A percentile compares a stretch with the other conserved stretches of the same genome.
Evolutionary conservation across 331 rosid species (phyloP).

Genomic region (Stylosanthes scabra): DNA sequence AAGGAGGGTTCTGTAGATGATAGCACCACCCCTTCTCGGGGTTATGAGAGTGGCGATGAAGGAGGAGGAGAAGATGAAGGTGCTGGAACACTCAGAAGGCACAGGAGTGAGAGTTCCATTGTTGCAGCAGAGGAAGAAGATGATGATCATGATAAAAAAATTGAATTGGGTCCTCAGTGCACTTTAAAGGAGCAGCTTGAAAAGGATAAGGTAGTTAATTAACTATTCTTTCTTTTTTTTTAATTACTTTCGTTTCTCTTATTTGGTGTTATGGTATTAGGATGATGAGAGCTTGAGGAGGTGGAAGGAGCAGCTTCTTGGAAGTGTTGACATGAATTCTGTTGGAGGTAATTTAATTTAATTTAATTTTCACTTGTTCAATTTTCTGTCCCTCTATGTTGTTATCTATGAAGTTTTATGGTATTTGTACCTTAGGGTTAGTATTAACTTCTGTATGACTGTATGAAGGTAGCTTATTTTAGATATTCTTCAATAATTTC

Average conservation of each 20-base stretch:
- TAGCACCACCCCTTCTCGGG: slow-evolving; percentile 30
- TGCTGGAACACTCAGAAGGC: slow-evolving; percentile 38
- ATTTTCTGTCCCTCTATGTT: not conserved
- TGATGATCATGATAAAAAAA: slow-evolving; percentile 79
- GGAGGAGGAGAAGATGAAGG: not conserved
- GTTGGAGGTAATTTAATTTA: slow-evolving; percentile 54
- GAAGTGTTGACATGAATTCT: slow-evolving; percentile 84
- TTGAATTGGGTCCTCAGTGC: slow-evolving; percentile 91
- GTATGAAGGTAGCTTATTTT: not conserved
- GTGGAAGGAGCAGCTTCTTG: slow-evolving; percentile 99
- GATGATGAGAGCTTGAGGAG: slow-evolving; percentile 95
- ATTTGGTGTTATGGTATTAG: slow-evolving; percentile 34
- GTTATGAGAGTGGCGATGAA: slow-evolving; percentile 49
- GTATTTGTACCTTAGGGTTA: not conserved
- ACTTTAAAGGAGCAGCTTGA: slow-evolving; percentile 88
- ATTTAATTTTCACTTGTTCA: not conserved
- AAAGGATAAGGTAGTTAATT: slow-evolving; percentile 71
- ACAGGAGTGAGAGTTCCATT: slow-evolving; percentile 66
- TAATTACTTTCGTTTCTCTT: slow-evolving; percentile 16
- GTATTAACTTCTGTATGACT: slow-evolving; percentile 10
- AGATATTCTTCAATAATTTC: slow-evolving; percentile 15
- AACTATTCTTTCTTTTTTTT: not conserved
- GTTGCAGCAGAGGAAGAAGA: slow-evolving; percentile 83
- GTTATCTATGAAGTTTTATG: slow-evolving; percentile 5
- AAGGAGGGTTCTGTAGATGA: slow-evolving; percentile 28